A percentile compares a stretch with the other conserved stretches of the same genome.
Evolutionary conservation across 768 basidiomycete genomes (phyloP).

Genomic region (Daedaleopsis sinensis): DNA sequence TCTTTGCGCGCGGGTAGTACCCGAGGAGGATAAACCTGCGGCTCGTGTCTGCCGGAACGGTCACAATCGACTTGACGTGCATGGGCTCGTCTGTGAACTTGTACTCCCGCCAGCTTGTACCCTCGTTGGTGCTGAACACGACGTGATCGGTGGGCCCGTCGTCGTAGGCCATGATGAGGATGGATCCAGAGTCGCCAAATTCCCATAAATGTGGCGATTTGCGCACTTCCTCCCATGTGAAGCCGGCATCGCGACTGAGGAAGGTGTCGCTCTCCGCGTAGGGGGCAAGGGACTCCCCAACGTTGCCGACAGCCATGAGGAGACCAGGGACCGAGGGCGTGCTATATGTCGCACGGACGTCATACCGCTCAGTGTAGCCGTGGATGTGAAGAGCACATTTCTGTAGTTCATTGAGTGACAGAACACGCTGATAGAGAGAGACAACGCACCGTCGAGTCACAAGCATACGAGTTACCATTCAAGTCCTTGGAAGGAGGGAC

Average conservation of each 20-base stretch:
- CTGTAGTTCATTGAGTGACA: slow-evolving; percentile 39
- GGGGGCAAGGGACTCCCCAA: slow-evolving; percentile 77
- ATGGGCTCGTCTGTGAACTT: slow-evolving; percentile 76
- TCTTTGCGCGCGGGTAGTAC: slow-evolving; percentile 44
- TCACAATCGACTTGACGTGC: slow-evolving; percentile 76
- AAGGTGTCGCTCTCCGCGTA: slow-evolving; percentile 94
- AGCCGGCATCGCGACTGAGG: slow-evolving; percentile 94
- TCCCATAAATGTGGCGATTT: slow-evolving; percentile 99
- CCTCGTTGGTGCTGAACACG: slow-evolving; percentile 89
- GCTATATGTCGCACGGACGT: slow-evolving; percentile 91
- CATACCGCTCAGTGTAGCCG: slow-evolving; percentile 91
- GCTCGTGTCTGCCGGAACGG: slow-evolving; percentile 89
- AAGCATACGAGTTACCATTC: slow-evolving; percentile 69
- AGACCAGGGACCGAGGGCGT: slow-evolving; percentile 91
- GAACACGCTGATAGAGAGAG: slow-evolving; percentile 9
- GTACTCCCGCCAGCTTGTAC: slow-evolving; percentile 86
- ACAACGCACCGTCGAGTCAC: slow-evolving; percentile 61
- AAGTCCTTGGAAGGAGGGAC: slow-evolving; percentile 78
- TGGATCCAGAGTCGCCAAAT: slow-evolving; percentile 95
- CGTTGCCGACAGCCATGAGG: slow-evolving; percentile 95
- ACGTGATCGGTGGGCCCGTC: slow-evolving; percentile 91
- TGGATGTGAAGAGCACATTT: slow-evolving; percentile 89
- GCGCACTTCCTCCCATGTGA: slow-evolving; percentile 98
- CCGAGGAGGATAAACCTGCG: slow-evolving; percentile 90
- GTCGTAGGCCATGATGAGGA: slow-evolving; percentile 93